Conservation (phyloP, 108 stramenopile genomes). For the Stephanodiscus triporus region DNA sequence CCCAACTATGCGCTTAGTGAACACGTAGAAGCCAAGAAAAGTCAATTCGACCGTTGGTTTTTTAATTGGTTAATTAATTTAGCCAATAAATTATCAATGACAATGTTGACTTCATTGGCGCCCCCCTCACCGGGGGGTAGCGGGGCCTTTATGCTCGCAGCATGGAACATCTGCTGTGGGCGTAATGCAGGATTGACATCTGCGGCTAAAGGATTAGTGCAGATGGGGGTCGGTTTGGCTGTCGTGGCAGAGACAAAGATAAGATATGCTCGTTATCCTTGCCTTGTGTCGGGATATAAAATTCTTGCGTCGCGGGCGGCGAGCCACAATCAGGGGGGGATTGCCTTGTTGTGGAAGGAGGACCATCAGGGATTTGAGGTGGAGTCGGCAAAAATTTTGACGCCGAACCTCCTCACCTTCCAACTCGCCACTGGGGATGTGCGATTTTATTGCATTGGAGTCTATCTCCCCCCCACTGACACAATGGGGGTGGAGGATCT, state of each 20-base stretch:
- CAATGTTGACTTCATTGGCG: too few species aligned
- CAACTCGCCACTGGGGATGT: not conserved
- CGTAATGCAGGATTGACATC: not conserved
- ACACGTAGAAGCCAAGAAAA: not conserved
- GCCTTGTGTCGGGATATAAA: not conserved
- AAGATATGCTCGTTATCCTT: not conserved
- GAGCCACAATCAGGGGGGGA: not conserved
- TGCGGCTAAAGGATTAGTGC: not conserved
- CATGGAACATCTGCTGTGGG: too few species aligned
- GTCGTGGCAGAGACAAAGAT: not conserved
- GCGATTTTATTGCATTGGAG: slow-evolving; percentile 8
- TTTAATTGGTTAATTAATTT: slow-evolving; percentile 1
- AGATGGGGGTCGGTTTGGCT: too few species aligned
- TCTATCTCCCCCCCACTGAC: slow-evolving; percentile 11
- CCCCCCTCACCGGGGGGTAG: too few species aligned
- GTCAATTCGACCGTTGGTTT: not conserved
- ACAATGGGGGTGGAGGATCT: not conserved
- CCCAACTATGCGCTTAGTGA: not conserved
- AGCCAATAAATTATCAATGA: not conserved
- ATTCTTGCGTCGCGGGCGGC: too few species aligned
- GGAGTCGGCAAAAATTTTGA: not conserved
- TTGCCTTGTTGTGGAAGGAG: slow-evolving; percentile 1
- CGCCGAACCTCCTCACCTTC: slow-evolving; percentile 11
- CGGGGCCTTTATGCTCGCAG: too few species aligned
- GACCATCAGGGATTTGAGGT: slow-evolving; percentile 9